Evolutionary conservation across 768 basidiomycete species (phyloP).

Genomic region (Mycena chlorophos): DNA sequence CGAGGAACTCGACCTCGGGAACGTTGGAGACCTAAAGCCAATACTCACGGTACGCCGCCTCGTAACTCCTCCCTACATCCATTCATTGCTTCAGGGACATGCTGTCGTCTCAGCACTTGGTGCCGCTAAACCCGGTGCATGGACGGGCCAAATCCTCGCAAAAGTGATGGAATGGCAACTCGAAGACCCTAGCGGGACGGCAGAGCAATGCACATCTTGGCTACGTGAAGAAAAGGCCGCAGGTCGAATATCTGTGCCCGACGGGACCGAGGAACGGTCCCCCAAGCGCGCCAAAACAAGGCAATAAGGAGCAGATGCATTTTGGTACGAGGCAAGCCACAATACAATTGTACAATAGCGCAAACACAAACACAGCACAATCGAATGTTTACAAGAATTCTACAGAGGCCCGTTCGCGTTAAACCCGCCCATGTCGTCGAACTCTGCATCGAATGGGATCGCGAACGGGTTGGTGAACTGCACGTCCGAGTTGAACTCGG

Average conservation of each 20-base stretch:
- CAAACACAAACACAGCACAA: background rate
- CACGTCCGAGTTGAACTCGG: background rate
- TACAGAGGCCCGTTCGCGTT: no score
- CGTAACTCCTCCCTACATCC: background rate
- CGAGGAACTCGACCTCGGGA: slow-evolving; percentile 59
- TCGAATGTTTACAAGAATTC: background rate
- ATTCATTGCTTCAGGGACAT: slow-evolving; percentile 56
- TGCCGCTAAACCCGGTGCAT: slow-evolving; percentile 60
- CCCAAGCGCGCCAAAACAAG: slow-evolving; percentile 41
- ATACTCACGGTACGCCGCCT: slow-evolving; percentile 69
- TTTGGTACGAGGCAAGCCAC: background rate
- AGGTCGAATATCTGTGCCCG: slow-evolving; percentile 41
- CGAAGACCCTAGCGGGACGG: slow-evolving; percentile 63
- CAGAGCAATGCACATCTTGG: slow-evolving; percentile 72
- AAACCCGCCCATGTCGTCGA: slow-evolving; percentile 9
- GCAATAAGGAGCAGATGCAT: background rate
- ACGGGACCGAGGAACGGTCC: slow-evolving; percentile 31
- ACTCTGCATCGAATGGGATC: background rate
- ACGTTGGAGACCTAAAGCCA: slow-evolving; percentile 66
- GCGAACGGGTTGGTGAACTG: slow-evolving; percentile 19
- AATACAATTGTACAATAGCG: background rate
- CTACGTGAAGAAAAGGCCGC: slow-evolving; percentile 52
- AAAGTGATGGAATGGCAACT: slow-evolving; percentile 85
- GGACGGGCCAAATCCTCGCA: slow-evolving; percentile 65
- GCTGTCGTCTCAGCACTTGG: slow-evolving; percentile 58